Conservation (phyloP, 257 asterid genomes). For the Eustoma russellianum region DNA sequence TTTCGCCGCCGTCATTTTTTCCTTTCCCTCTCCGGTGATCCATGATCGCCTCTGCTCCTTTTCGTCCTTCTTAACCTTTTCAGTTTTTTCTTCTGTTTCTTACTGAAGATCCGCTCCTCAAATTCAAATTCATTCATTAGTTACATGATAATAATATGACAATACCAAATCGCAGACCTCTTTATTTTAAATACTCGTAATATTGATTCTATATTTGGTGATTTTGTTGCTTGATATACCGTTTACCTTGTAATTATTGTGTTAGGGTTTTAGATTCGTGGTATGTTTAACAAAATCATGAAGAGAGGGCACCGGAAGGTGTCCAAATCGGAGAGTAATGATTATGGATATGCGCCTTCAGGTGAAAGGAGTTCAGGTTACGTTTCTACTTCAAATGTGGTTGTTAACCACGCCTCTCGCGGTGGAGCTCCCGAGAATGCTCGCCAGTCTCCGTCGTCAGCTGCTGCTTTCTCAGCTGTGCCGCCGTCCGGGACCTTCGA, state of each 20-base stretch:
- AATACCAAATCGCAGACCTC: too few species aligned
- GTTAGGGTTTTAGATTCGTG: conserved; percentile 29
- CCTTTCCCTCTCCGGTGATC: conserved; percentile 21
- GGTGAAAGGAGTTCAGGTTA: conserved; percentile 30
- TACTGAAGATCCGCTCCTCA: conserved; percentile 4
- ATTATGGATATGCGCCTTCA: conserved; percentile 17
- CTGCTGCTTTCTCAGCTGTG: conserved; percentile 11
- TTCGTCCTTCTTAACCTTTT: background rate
- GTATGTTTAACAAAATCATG: conserved; percentile 37
- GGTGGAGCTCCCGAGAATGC: conserved; percentile 14
- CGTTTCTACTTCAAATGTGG: conserved; percentile 36
- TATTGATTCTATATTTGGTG: too few species aligned
- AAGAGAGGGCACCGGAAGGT: conserved; percentile 39
- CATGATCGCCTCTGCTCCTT: conserved; percentile 9
- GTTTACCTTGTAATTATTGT: background rate
- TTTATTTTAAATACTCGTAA: too few species aligned
- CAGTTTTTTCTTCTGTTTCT: background rate
- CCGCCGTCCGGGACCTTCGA: conserved; percentile 38
- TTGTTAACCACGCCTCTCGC: conserved; percentile 40
- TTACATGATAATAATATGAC: background rate
- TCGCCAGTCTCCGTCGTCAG: conserved; percentile 13
- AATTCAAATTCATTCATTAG: background rate
- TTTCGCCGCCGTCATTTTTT: conserved; percentile 1
- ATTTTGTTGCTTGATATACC: too few species aligned
- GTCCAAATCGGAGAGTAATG: conserved; percentile 27